Evolutionary conservation across 1,284 basidiomycete species (phyloP).

Genomic region (Marasmius sp.): DNA sequence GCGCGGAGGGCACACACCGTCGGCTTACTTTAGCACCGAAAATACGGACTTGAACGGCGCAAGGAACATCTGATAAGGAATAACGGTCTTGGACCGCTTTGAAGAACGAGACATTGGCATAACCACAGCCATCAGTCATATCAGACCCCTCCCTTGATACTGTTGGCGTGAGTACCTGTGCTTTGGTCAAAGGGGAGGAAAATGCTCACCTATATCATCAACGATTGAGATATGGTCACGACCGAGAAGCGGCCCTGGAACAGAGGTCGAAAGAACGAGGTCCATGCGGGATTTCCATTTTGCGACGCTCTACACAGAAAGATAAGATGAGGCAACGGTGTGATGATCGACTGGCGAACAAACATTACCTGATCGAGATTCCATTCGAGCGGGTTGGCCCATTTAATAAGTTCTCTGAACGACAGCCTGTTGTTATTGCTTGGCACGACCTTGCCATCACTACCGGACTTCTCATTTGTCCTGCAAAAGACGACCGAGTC

Average conservation of each 20-base stretch:
- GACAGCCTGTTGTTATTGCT: slow-evolving; percentile 11
- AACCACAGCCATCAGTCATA: slow-evolving; percentile 48
- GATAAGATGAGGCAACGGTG: neutral
- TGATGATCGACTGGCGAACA: neutral
- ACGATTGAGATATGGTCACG: slow-evolving; percentile 23
- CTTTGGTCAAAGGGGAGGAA: neutral
- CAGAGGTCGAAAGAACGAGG: slow-evolving; percentile 38
- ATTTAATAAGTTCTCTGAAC: slow-evolving; percentile 30
- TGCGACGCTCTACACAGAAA: slow-evolving; percentile 30
- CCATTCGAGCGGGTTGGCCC: slow-evolving; percentile 31
- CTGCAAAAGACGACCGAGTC: slow-evolving; percentile 34
- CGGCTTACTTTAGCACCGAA: slow-evolving; percentile 32
- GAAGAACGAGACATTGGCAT: slow-evolving; percentile 32
- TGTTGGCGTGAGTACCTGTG: neutral
- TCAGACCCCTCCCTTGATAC: slow-evolving; percentile 22
- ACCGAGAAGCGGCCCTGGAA: slow-evolving; percentile 33
- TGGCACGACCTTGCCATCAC: slow-evolving; percentile 1
- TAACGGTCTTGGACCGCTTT: slow-evolving; percentile 24
- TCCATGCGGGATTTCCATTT: slow-evolving; percentile 42
- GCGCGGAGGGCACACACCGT: neutral
- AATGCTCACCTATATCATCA: slow-evolving; percentile 30
- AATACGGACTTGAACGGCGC: slow-evolving; percentile 40
- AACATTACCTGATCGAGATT: slow-evolving; percentile 32
- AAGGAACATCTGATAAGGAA: slow-evolving; percentile 30
- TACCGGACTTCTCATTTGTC: slow-evolving; percentile 29